Percentiles rank a stretch among this genome's conserved stretches.
phyloP scores from a whole-genome alignment of 768 basidiomycete genomes.

The Lactarius indigo region DNA sequence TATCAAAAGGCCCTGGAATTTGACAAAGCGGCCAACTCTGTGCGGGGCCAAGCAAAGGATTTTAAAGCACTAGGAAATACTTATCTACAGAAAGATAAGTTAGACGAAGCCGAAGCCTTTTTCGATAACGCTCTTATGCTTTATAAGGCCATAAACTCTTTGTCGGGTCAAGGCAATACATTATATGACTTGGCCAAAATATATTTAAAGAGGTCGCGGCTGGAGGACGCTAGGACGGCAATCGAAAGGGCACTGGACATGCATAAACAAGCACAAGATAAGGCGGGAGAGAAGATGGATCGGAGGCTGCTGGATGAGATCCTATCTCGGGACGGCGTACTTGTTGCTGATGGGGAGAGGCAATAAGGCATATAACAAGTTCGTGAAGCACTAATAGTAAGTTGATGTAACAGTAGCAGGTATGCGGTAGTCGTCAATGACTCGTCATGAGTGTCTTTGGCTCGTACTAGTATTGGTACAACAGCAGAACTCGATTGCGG shows the following conservation, averaged over 20 bases:
- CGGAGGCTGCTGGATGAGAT: not conserved
- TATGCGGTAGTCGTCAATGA: not conserved
- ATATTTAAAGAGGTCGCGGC: not conserved
- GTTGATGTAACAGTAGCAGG: not conserved
- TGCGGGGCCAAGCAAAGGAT: not conserved
- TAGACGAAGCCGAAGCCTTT: not conserved
- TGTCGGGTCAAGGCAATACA: not conserved
- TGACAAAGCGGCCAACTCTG: not conserved
- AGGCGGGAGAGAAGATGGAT: not conserved
- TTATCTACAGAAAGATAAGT: not conserved
- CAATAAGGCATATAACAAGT: not conserved
- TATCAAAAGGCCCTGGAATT: not conserved
- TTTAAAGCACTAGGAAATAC: not conserved
- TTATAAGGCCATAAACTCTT: not conserved
- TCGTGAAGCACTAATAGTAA: no score
- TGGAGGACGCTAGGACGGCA: not conserved
- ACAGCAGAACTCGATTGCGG: no score
- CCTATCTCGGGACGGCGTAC: not conserved
- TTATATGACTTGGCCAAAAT: not conserved
- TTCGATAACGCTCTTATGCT: not conserved
- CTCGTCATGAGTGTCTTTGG: not conserved
- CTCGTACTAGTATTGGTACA: no score
- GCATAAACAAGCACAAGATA: conserved; percentile 5
- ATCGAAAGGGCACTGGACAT: not conserved
- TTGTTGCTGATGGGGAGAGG: not conserved